phyloP scores from a whole-genome alignment of 1,139 yeast genomes.

The Candida tetrigidarum region DNA sequence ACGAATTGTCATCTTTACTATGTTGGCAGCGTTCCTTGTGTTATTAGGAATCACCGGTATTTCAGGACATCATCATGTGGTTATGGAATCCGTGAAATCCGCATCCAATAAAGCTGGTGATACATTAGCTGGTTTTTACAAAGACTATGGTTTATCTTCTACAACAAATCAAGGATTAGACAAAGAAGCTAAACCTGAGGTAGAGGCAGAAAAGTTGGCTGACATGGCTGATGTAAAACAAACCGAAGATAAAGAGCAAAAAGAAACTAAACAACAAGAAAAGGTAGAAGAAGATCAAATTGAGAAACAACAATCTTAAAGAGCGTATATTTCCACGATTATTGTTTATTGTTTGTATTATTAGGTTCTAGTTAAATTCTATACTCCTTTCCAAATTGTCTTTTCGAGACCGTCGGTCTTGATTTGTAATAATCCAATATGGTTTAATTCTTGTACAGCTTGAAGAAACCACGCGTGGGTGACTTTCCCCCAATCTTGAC shows the following conservation, averaged over 20 bases:
- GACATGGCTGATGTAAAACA: slow-evolving; percentile 8
- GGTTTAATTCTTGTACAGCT: slow-evolving; percentile 43
- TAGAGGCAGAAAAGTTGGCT: slow-evolving; percentile 14
- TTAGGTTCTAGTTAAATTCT: too few species aligned
- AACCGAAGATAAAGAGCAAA: slow-evolving; percentile 6
- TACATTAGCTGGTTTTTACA: slow-evolving; percentile 17
- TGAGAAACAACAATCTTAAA: too few species aligned
- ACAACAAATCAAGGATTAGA: slow-evolving; percentile 14
- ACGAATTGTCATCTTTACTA: slow-evolving; percentile 24
- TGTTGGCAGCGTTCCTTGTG: slow-evolving; percentile 26
- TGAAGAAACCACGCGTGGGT: slow-evolving; percentile 48
- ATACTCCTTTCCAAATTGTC: slow-evolving; percentile 47
- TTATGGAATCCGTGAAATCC: slow-evolving; percentile 19
- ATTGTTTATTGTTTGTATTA: slow-evolving; percentile 10
- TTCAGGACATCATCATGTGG: slow-evolving; percentile 25
- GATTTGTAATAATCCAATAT: slow-evolving; percentile 45
- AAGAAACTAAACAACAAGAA: slow-evolving; percentile 12
- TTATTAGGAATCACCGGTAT: slow-evolving; percentile 27
- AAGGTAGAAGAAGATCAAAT: slow-evolving; percentile 7
- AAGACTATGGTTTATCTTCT: slow-evolving; percentile 8
- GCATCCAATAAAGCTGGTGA: slow-evolving; percentile 21
- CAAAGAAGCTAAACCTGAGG: slow-evolving; percentile 18
- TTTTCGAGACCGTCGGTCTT: slow-evolving; percentile 51
- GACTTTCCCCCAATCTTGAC: slow-evolving; percentile 44
- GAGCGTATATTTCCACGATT: too few species aligned